Conservation (phyloP, 1,139 yeast genomes). For the Suhomyces taliae region DNA sequence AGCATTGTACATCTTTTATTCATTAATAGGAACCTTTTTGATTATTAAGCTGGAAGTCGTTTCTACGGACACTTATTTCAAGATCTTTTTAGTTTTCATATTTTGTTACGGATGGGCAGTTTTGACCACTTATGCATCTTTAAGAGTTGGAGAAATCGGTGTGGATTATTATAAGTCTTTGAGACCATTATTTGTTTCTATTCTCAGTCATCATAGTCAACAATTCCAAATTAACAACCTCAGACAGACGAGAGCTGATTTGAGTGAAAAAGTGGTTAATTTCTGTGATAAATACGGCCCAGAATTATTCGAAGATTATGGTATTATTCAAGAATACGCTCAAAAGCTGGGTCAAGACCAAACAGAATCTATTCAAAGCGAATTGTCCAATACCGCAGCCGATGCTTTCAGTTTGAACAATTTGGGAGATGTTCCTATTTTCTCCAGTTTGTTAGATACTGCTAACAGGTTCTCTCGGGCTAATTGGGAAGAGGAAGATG, state of each 20-base stretch:
- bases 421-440: conserved; percentile 36
- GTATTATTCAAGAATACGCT: conserved; percentile 31
- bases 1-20: conserved; percentile 41
- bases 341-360: conserved; percentile 13
- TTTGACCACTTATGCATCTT: conserved; percentile 44
- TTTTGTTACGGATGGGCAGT: conserved; percentile 41
- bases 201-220: conserved; percentile 43
- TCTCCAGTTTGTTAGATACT: conserved; percentile 25
- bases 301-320: conserved; percentile 67
- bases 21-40: conserved; percentile 37
- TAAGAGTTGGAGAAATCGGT: conserved; percentile 45
- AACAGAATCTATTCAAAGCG: conserved; percentile 3
- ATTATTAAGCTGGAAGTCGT: conserved; percentile 21
- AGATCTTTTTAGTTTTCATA: conserved; percentile 24
- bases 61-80: conserved; percentile 14
- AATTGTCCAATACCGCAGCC: conserved; percentile 7
- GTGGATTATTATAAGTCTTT: conserved; percentile 41
- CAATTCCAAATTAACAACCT: conserved; percentile 47
- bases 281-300: conserved; percentile 77
- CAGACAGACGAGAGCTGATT: conserved; percentile 51
- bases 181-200: conserved; percentile 39
- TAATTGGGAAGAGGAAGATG: not conserved
- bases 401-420: conserved; percentile 21
- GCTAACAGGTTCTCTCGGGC: conserved; percentile 5
- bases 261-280: conserved; percentile 62